phyloP scores from a whole-genome alignment of 2,329 filamentous ascomycete species.

The Akanthomyces dipterigenus region DNA sequence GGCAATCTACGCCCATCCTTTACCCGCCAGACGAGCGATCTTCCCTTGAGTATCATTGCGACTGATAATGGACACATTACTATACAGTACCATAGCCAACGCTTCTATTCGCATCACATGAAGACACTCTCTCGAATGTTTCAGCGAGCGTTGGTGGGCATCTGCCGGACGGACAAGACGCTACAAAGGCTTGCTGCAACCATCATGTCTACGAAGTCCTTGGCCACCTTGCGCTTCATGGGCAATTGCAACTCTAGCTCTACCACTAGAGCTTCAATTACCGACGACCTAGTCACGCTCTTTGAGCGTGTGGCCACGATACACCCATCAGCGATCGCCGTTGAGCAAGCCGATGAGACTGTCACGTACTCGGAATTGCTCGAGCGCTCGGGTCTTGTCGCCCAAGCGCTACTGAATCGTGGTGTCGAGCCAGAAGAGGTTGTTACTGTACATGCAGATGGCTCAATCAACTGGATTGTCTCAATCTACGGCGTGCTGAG shows the following conservation, averaged over 20 bases:
- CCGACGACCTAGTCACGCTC: not conserved
- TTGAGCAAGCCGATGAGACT: not conserved
- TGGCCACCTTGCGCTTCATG: not conserved
- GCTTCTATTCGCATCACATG: not conserved
- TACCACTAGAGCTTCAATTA: not conserved
- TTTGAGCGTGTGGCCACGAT: not conserved
- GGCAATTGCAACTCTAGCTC: not conserved
- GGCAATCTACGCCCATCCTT: not conserved
- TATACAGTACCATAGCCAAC: not conserved
- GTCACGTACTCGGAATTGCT: conserved; percentile 9
- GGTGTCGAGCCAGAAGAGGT: conserved; percentile 19
- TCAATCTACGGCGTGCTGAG: conserved; percentile 28
- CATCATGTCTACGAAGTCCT: not conserved
- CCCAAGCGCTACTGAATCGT: conserved; percentile 6
- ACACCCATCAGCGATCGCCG: not conserved
- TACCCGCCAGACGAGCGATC: not conserved
- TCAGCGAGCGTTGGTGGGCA: not conserved
- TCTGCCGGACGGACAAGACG: not conserved
- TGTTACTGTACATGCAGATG: conserved; percentile 27
- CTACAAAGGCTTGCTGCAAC: not conserved
- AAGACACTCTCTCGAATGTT: not conserved
- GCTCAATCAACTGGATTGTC: conserved; percentile 27
- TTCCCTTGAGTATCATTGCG: not conserved
- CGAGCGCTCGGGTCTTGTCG: not conserved
- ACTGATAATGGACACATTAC: not conserved